Evolutionary conservation across 2,329 filamentous ascomycete genomes (phyloP).

Genomic region (Xylaria hypoxylon): DNA sequence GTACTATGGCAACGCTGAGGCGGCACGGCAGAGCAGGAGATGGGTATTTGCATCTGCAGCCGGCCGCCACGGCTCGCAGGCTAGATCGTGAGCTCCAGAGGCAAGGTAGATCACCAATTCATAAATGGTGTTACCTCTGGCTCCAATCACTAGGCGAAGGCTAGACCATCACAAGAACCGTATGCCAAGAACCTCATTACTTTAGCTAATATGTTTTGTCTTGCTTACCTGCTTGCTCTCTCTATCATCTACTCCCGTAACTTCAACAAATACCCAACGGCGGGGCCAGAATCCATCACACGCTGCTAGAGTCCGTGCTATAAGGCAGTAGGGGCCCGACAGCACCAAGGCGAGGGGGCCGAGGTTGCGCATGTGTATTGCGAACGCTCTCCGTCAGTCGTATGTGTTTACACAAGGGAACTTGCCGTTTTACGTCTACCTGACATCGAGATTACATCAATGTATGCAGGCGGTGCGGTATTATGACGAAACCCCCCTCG

Average conservation of each 20-base stretch:
- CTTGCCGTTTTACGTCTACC: slow-evolving; percentile 7
- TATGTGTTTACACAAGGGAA: slow-evolving; percentile 15
- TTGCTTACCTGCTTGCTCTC: background rate
- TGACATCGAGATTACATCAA: slow-evolving; percentile 5
- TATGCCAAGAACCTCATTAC: slow-evolving; percentile 2
- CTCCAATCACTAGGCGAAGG: background rate
- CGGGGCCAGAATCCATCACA: slow-evolving; percentile 6
- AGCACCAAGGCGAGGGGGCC: slow-evolving; percentile 22
- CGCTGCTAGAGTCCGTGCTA: background rate
- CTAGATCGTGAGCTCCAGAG: slow-evolving; percentile 17
- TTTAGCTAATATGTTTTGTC: background rate
- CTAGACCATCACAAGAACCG: background rate
- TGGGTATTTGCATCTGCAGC: slow-evolving; percentile 23
- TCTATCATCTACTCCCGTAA: background rate
- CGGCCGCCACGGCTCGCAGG: slow-evolving; percentile 24
- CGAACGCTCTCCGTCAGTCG: slow-evolving; percentile 1
- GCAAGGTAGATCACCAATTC: background rate
- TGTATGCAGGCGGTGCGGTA: slow-evolving; percentile 6
- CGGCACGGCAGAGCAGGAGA: slow-evolving; percentile 15
- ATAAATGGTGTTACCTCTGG: background rate
- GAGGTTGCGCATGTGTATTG: slow-evolving; percentile 24
- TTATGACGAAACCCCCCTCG: slow-evolving; percentile 2
- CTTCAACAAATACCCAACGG: background rate
- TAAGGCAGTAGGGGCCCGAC: slow-evolving; percentile 7
- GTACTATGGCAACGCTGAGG: slow-evolving; percentile 16